Conservation (phyloP, 371 early-diverging fungal genomes). For the Phascolomyces articulosus region DNA sequence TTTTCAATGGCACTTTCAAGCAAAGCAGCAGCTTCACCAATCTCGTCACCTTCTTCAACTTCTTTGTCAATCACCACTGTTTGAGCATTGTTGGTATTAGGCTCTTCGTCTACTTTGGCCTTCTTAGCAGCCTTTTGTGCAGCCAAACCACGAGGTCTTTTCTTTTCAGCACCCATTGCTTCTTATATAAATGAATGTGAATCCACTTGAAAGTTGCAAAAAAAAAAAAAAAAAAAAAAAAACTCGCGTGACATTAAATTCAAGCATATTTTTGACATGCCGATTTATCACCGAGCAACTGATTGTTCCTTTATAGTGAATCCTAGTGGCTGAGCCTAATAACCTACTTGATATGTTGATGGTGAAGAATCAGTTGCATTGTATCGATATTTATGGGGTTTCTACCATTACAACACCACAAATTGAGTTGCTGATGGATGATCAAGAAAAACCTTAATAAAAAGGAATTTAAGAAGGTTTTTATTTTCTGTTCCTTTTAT, state of each 20-base stretch:
- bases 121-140: constrained; percentile 43
- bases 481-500: no score
- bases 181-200: neutral
- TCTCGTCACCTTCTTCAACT: constrained; percentile 57
- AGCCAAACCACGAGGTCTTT: constrained; percentile 51
- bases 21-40: constrained; percentile 49
- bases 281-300: no score
- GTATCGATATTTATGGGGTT: no score
- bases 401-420: no score
- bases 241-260: neutral
- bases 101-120: constrained; percentile 29
- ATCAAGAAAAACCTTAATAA: no score
- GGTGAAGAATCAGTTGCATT: neutral
- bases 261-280: constrained; percentile 5
- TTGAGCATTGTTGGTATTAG: constrained; percentile 33
- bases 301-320: neutral
- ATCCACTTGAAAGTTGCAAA: neutral
- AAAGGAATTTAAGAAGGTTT: no score
- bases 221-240: neutral
- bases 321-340: neutral
- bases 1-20: constrained; percentile 48
- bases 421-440: no score
- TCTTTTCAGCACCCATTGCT: constrained; percentile 43
- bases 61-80: constrained; percentile 52
- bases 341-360: no score